Base-by-base conservation (phyloP, 2,329 filamentous ascomycete species). In the Aspergillus tanneri region DNA sequence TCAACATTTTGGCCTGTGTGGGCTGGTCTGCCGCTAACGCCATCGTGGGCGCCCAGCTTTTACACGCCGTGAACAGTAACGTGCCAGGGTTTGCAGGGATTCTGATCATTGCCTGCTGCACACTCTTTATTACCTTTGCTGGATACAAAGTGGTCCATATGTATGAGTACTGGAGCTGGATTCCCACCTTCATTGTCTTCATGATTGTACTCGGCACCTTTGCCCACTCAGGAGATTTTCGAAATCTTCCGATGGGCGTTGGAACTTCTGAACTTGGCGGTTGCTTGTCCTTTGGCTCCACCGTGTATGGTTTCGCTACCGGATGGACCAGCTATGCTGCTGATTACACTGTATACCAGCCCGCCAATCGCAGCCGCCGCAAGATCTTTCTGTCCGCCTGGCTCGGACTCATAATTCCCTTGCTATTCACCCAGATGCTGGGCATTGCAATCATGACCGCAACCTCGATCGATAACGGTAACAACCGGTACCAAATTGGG, bases 341-440 rank as follows among this genome's bases (percentile, higher is more conserved):
- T 7, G 88, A 92, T 63, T 92, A 90, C 67, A 89, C 86, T 18
- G 86, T 89, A 42, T 91, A 91, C 68, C 87, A 90, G 59, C 86
- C 87, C 0, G 72, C 76, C 2, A 75, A 70, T 19, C 82, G 82
- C 32, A 79, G 79, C 23, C 77, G 81, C 18, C 66, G 65, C 34
- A 82, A 83, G 51, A 76, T 90, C 51, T 92, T 91, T 68, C 59
- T 80, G 50, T 83, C 82, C 63, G 87, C 87, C 23, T 88, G 84
- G 66, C 64, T 73, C 19, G 88, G 88, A 8, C 75, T 93, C 11
- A 80, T 87, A 54, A 70, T 88, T 54, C 84, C 87, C 2, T 79
- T 92, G 1, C 73, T 87, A 52, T 90, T 92, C 71, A 86, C 83
- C 2, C 79, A 90, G 69, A 81, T 88, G 63, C 79, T 90, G 3